Base-by-base conservation (phyloP, 140 eudicot genomes). In the Erigeron philadelphicus region DNA sequence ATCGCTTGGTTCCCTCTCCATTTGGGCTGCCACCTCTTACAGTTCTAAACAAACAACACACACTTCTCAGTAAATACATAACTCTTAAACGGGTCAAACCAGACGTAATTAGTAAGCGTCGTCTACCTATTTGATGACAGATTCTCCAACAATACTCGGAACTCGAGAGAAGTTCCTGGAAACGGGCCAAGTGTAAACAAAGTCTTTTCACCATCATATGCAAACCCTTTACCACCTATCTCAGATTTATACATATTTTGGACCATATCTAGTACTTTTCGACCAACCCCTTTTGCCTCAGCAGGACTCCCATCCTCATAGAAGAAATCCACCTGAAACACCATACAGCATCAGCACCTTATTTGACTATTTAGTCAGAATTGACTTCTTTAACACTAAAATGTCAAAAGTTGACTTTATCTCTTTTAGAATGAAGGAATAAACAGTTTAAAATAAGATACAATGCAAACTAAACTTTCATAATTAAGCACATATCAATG, bases 131-230 rank as follows among this genome's bases (percentile, higher is more conserved):
- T 74, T 11, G 83, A 75, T 1, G 83, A 64, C 1, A 72, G 21
- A 19, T 77, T 80, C 69, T 85, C 85, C 38, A 85, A 72, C 42
- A 88, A 77, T 11, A 86, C 82, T 5, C 80, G 55, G 50, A 88
- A 88, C 55, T 88, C 94, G 0, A 83, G 82, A 48, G 70, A 82
- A 58, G 81, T 82, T 8, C 38, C 18, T 0, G 94, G 90, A 9
- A 86, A 81, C 11, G 84, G 62, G 25, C 96, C 94, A 6, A 75
- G 76, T 0, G 94, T 86, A 44, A 86, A 86, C 66, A 88, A 52
- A 46, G 86, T 86, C 54, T 77, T 81, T 31, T 68, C 86, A 15
- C 94, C 94, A 50, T 88, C 96, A 46, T 81, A 88, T 0, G 87
- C 88, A 12, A 86, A 72, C 17, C 72, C 70, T 71, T 86, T 86